These are phyloP conservation scores for Yamadazyma atmosphaerica DNA, from an alignment of 1,139 yeast genomes.

Conservation along the genomic window DNA sequence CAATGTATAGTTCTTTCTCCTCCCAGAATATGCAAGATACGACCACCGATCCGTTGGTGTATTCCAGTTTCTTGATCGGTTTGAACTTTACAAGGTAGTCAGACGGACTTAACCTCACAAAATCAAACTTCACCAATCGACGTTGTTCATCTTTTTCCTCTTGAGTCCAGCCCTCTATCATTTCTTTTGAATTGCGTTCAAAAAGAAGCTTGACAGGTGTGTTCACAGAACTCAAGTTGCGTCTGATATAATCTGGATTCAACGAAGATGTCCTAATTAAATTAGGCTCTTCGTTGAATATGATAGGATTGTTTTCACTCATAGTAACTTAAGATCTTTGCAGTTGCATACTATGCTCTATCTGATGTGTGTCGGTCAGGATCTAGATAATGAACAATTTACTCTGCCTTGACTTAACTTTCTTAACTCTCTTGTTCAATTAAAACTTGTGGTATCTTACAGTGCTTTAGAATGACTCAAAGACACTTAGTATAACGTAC, in stretches of 20 bases:
- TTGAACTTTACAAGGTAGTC: slow-evolving; percentile 26
- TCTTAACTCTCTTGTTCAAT: background rate
- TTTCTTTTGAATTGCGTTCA: slow-evolving; percentile 18
- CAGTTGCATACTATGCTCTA: background rate
- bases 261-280: slow-evolving; percentile 22
- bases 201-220: slow-evolving; percentile 21
- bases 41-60: slow-evolving; percentile 27
- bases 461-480: too few species aligned
- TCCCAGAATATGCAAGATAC: slow-evolving; percentile 67
- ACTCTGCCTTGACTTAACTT: too few species aligned
- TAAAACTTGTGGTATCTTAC: too few species aligned
- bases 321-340: slow-evolving; percentile 1
- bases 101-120: slow-evolving; percentile 22
- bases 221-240: slow-evolving; percentile 17
- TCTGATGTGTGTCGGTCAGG: too few species aligned
- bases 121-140: slow-evolving; percentile 38
- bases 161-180: slow-evolving; percentile 36
- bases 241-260: slow-evolving; percentile 19
- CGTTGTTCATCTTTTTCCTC: slow-evolving; percentile 30
- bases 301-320: slow-evolving; percentile 5
- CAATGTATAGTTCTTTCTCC: slow-evolving; percentile 49
- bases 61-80: slow-evolving; percentile 24
- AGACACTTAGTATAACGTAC: too few species aligned
- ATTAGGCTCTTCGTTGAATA: slow-evolving; percentile 10
- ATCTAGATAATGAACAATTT: too few species aligned